phyloP scores from a whole-genome alignment of 2,329 filamentous ascomycete species.

The Colletotrichum sojae region DNA sequence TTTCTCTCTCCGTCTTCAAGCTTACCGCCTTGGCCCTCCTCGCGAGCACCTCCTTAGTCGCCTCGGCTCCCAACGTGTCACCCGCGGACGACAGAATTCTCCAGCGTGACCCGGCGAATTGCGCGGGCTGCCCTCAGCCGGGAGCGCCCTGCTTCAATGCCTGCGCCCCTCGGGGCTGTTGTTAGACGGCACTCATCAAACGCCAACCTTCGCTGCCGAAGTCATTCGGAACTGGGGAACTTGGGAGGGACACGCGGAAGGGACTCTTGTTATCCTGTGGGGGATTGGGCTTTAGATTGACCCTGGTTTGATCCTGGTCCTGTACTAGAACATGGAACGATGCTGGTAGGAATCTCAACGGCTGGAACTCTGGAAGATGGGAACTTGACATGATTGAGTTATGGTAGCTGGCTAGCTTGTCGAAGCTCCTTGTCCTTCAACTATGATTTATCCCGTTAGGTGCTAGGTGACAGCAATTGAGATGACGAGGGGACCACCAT shows the following conservation, averaged over 20 bases:
- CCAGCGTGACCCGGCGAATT: neutral
- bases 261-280: neutral
- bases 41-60: neutral
- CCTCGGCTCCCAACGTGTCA: neutral
- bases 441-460: neutral
- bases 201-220: neutral
- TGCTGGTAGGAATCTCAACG: neutral
- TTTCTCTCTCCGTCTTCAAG: neutral
- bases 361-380: neutral
- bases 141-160: constrained; percentile 3
- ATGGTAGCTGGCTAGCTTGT: neutral
- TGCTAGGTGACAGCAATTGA: neutral
- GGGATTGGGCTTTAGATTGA: neutral
- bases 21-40: neutral
- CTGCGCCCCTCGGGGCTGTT: neutral
- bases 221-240: neutral
- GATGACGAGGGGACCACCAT: too few relatives aligned
- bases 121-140: neutral
- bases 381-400: neutral
- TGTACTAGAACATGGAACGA: neutral
- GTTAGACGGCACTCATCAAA: neutral
- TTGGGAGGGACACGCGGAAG: too few relatives aligned
- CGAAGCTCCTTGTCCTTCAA: neutral
- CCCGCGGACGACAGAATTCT: neutral
- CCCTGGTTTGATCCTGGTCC: neutral